These are phyloP conservation scores for Boehmeria nivea DNA, from an alignment of 306 rosid genomes.

Conservation along the genomic window DNA sequence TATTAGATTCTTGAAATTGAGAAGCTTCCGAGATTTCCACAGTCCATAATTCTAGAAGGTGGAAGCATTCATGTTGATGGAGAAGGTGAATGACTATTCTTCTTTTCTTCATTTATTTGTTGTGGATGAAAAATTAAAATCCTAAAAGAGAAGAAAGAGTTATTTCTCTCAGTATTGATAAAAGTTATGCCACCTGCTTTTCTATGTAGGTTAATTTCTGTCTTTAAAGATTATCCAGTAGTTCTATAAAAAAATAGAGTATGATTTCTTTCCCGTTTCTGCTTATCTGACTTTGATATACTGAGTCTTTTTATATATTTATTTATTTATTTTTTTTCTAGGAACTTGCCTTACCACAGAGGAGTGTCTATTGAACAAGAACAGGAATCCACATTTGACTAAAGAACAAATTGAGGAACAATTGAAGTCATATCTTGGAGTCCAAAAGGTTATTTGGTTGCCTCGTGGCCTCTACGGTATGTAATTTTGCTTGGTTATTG, in stretches of 20 bases:
- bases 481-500: slow-evolving; percentile 14
- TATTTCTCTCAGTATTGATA: too few relatives aligned
- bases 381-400: slow-evolving; percentile 74
- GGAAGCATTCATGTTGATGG: slow-evolving; percentile 99
- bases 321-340: too few relatives aligned
- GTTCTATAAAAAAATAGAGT: too few relatives aligned
- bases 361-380: slow-evolving; percentile 88
- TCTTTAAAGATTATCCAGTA: too few relatives aligned
- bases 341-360: slow-evolving; percentile 97
- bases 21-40: slow-evolving; percentile 65
- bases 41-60: slow-evolving; percentile 77
- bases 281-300: too few relatives aligned
- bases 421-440: slow-evolving; percentile 80
- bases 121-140: too few relatives aligned
- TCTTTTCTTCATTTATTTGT: background rate
- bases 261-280: too few relatives aligned
- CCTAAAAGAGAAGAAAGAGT: too few relatives aligned
- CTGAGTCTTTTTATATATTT: too few relatives aligned
- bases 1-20: slow-evolving; percentile 67
- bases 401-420: slow-evolving; percentile 72
- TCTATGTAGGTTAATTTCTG: too few relatives aligned
- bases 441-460: slow-evolving; percentile 80
- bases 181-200: too few relatives aligned
- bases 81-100: slow-evolving; percentile 48
- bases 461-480: slow-evolving; percentile 85